Evolutionary conservation across 2,329 filamentous ascomycete species (phyloP).

Genomic region (Coniochaeta sp.): DNA sequence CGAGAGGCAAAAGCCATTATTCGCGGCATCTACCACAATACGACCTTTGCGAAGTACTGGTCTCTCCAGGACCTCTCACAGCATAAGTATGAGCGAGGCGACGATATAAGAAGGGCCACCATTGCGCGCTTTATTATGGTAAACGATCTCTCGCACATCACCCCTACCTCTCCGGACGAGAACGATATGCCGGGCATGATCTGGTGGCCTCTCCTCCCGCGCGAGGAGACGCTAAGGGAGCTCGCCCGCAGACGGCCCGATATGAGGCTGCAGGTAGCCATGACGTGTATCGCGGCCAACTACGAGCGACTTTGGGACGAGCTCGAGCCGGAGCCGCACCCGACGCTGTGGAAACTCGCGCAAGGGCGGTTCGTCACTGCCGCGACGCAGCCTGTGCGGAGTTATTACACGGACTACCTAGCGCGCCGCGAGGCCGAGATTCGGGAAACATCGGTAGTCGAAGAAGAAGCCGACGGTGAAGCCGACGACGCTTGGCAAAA

Average conservation of each 20-base stretch:
- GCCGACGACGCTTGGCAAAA: neutral
- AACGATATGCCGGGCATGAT: neutral
- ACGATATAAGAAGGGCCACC: neutral
- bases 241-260: neutral
- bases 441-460: no score
- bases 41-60: slow-evolving; percentile 17
- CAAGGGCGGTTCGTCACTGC: neutral
- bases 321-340: slow-evolving; percentile 2
- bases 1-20: neutral
- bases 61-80: neutral
- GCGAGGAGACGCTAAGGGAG: neutral
- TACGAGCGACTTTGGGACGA: slow-evolving; percentile 3
- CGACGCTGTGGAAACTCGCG: neutral
- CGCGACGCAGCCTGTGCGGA: neutral
- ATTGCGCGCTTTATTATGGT: slow-evolving; percentile 8
- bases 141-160: slow-evolving; percentile 7
- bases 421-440: slow-evolving; percentile 1
- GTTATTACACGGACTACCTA: neutral
- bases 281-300: slow-evolving; percentile 7
- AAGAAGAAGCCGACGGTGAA: no score
- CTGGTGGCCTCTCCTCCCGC: neutral
- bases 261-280: slow-evolving; percentile 1
- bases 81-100: neutral
- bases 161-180: neutral
- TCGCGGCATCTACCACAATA: slow-evolving; percentile 9